phyloP scores from a whole-genome alignment of 345 rosid species.

The Pelargonium nanum region DNA sequence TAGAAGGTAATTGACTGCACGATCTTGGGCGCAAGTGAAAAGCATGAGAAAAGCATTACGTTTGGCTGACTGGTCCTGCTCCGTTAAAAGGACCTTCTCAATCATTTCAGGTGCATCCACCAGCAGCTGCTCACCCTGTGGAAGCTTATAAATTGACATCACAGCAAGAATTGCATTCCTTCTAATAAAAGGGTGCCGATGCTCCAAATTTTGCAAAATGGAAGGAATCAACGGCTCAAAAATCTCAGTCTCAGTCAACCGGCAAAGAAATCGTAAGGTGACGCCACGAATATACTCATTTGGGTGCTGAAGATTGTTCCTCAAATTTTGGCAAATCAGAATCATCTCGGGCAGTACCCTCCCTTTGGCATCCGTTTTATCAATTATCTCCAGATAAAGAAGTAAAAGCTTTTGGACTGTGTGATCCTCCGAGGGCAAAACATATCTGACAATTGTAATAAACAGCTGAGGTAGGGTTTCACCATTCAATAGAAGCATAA shows the following conservation, averaged over 20 bases:
- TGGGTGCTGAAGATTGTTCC: slow-evolving; percentile 94
- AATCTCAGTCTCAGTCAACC: slow-evolving; percentile 18
- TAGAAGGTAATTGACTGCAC: slow-evolving; percentile 19
- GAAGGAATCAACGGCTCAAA: slow-evolving; percentile 23
- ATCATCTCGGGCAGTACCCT: slow-evolving; percentile 88
- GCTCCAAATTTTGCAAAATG: slow-evolving; percentile 14
- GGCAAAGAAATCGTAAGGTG: slow-evolving; percentile 19
- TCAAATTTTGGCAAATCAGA: slow-evolving; percentile 76
- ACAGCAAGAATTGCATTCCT: slow-evolving; percentile 21
- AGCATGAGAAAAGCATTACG: slow-evolving; percentile 24
- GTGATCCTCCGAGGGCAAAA: slow-evolving; percentile 86
- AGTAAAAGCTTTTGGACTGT: slow-evolving; percentile 79
- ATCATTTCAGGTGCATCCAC: slow-evolving; percentile 19
- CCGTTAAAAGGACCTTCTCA: slow-evolving; percentile 15
- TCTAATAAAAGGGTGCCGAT: slow-evolving; percentile 21
- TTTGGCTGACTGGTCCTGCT: slow-evolving; percentile 24
- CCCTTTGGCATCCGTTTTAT: slow-evolving; percentile 69
- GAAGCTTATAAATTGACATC: slow-evolving; percentile 17
- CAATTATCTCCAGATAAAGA: slow-evolving; percentile 77
- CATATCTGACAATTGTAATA: slow-evolving; percentile 87
- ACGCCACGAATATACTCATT: slow-evolving; percentile 89
- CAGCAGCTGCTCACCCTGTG: slow-evolving; percentile 15
- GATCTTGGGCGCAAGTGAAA: slow-evolving; percentile 17
- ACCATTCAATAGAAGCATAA: slow-evolving; percentile 81
- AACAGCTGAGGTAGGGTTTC: slow-evolving; percentile 92